Evolutionary conservation across 371 early-diverging fungal genomes (phyloP).

Genomic region (Lichtheimia hyalospora): DNA sequence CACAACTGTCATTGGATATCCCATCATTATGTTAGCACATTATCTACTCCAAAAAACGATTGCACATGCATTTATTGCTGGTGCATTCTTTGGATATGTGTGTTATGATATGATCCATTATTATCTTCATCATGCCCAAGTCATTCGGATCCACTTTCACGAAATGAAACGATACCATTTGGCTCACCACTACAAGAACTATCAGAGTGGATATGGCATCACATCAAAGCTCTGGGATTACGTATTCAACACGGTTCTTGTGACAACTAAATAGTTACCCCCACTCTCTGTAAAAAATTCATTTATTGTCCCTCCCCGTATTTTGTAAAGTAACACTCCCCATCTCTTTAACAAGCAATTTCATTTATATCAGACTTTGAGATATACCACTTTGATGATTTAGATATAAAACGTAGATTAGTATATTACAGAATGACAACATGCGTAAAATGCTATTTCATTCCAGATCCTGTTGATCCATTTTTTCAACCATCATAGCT

Average conservation of each 20-base stretch:
- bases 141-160: constrained; percentile 66
- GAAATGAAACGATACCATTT: constrained; percentile 93
- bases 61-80: constrained; percentile 70
- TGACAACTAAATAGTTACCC: background rate
- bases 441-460: too few species aligned
- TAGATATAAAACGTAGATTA: too few species aligned
- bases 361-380: too few species aligned
- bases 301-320: too few species aligned
- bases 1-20: constrained; percentile 63
- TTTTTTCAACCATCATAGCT: constrained; percentile 53
- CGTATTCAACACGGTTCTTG: constrained; percentile 67
- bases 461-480: constrained; percentile 23
- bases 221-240: constrained; percentile 92
- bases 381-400: too few species aligned
- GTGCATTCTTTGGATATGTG: constrained; percentile 82
- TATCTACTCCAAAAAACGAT: constrained; percentile 45
- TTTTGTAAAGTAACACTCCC: too few species aligned
- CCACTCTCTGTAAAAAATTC: background rate
- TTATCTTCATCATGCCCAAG: constrained; percentile 91
- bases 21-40: constrained; percentile 56
- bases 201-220: constrained; percentile 87
- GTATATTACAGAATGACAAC: too few species aligned
- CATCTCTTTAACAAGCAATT: too few species aligned
- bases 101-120: constrained; percentile 92
- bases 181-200: constrained; percentile 93